A percentile compares a stretch with the other conserved stretches of the same genome.
phyloP scores from a whole-genome alignment of 176 grass and related monocot genomes.

The Raddia guianensis region DNA sequence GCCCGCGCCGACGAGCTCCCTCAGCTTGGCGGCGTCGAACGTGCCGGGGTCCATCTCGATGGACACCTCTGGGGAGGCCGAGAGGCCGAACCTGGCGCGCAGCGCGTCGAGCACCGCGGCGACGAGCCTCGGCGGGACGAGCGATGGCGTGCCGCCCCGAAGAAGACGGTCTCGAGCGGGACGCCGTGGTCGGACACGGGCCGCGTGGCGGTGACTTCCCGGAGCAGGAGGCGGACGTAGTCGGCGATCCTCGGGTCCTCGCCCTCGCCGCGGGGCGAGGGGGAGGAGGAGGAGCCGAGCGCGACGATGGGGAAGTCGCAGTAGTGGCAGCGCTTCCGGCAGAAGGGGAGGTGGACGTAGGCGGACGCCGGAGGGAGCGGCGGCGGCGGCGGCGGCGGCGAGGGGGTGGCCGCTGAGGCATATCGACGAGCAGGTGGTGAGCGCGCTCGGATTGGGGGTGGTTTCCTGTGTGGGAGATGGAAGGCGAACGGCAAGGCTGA shows the following conservation, averaged over 20 bases:
- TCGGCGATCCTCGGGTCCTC: conserved; percentile 75
- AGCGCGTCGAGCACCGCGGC: conserved; percentile 64
- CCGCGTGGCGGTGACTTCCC: conserved; percentile 65
- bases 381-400: conserved; percentile 48
- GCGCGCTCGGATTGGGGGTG: conserved; percentile 6
- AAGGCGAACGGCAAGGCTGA: conserved; percentile 51
- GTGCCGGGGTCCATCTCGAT: conserved; percentile 91
- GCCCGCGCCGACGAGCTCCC: conserved; percentile 59
- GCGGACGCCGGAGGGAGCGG: conserved; percentile 52
- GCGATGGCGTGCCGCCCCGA: conserved; percentile 86
- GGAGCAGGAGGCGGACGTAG: conserved; percentile 74
- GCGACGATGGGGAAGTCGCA: conserved; percentile 90
- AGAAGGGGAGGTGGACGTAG: conserved; percentile 87
- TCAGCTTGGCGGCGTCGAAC: conserved; percentile 59
- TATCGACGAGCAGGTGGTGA: conserved; percentile 63
- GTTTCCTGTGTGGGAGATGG: conserved; percentile 18
- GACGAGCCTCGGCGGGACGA: conserved; percentile 69
- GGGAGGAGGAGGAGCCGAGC: conserved; percentile 54
- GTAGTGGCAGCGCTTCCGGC: conserved; percentile 90
- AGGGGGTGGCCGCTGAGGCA: conserved; percentile 40
- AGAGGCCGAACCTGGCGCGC: conserved; percentile 56
- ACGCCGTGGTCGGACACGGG: conserved; percentile 39
- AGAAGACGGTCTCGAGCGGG: conserved; percentile 82
- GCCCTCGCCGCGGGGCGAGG: background rate
- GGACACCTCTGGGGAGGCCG: conserved; percentile 63